A percentile compares a stretch with the other conserved stretches of the same genome.
phyloP scores from a whole-genome alignment of 768 basidiomycete species.

The Exsudoporus frostii region DNA sequence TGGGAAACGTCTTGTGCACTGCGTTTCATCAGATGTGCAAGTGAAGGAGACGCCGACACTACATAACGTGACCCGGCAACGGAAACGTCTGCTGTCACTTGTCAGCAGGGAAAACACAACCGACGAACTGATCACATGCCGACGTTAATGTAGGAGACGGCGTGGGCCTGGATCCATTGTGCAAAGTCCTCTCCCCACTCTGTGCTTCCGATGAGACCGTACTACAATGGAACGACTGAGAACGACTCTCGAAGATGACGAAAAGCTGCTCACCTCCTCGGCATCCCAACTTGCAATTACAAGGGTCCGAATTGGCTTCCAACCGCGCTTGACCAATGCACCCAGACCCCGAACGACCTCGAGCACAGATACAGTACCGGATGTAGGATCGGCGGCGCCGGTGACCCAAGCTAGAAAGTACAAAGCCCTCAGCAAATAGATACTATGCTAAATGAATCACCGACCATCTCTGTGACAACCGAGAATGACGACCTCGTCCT shows the following conservation, averaged over 20 bases:
- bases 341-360: conserved; percentile 58
- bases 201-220: conserved; percentile 79
- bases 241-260: not conserved
- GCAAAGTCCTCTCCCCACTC: conserved; percentile 94
- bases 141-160: conserved; percentile 84
- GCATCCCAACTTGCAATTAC: conserved; percentile 79
- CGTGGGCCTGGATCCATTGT: conserved; percentile 72
- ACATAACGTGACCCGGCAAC: conserved; percentile 53
- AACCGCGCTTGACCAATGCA: conserved; percentile 45
- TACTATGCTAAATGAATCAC: conserved; percentile 15
- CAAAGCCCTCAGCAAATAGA: not conserved
- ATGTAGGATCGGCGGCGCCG: conserved; percentile 54
- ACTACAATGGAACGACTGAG: conserved; percentile 28
- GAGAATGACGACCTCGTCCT: conserved; percentile 79
- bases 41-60: conserved; percentile 56
- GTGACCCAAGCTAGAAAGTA: conserved; percentile 34
- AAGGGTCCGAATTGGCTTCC: conserved; percentile 68
- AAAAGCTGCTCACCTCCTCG: conserved; percentile 45
- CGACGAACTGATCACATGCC: conserved; percentile 31
- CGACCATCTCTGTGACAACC: conserved; percentile 87
- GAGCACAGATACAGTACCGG: conserved; percentile 52
- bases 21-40: conserved; percentile 54
- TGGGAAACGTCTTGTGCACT: conserved; percentile 56
- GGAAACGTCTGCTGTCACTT: conserved; percentile 42
- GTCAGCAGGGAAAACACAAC: not conserved